phyloP scores from a whole-genome alignment of 1,139 yeast species.

The Entelexis paramagnoliae region DNA sequence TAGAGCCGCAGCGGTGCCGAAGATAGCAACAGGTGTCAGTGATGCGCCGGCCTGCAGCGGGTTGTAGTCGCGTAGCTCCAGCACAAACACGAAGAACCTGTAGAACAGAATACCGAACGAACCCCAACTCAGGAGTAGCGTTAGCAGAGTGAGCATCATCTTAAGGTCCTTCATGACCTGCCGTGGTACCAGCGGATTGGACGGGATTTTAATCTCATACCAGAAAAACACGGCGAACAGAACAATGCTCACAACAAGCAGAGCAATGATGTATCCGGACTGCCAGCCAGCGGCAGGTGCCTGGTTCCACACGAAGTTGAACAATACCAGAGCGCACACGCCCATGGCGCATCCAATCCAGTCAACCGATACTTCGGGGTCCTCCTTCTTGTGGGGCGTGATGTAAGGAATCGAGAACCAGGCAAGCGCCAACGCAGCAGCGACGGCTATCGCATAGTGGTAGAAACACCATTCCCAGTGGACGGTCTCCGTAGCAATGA shows the following conservation, averaged over 20 bases:
- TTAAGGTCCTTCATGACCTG: constrained; percentile 12
- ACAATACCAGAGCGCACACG: constrained; percentile 41
- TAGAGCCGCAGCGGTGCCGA: constrained; percentile 35
- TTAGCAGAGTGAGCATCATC: constrained; percentile 13
- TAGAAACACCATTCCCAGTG: constrained; percentile 56
- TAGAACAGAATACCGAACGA: constrained; percentile 31
- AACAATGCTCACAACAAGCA: constrained; percentile 34
- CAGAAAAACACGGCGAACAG: constrained; percentile 32
- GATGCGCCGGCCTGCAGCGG: constrained; percentile 20
- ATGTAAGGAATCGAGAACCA: constrained; percentile 38
- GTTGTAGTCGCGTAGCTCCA: constrained; percentile 34
- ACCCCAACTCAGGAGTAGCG: constrained; percentile 22
- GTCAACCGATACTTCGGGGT: constrained; percentile 34
- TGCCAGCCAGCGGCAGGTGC: constrained; percentile 46
- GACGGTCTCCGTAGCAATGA: constrained; percentile 35
- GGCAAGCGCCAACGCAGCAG: constrained; percentile 31
- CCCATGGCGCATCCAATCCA: constrained; percentile 41
- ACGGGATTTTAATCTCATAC: constrained; percentile 35
- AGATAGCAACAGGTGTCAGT: constrained; percentile 12
- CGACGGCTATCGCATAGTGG: constrained; percentile 37
- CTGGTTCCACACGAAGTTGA: constrained; percentile 54
- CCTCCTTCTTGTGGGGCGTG: constrained; percentile 27
- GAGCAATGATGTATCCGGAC: constrained; percentile 39
- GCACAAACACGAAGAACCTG: constrained; percentile 18
- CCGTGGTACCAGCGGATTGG: constrained; percentile 38